Evolutionary conservation across 2,329 filamentous ascomycete genomes (phyloP), one percentile per base, ranked within the genome.

Genomic region (Arthrobotrys iridis): DNA sequence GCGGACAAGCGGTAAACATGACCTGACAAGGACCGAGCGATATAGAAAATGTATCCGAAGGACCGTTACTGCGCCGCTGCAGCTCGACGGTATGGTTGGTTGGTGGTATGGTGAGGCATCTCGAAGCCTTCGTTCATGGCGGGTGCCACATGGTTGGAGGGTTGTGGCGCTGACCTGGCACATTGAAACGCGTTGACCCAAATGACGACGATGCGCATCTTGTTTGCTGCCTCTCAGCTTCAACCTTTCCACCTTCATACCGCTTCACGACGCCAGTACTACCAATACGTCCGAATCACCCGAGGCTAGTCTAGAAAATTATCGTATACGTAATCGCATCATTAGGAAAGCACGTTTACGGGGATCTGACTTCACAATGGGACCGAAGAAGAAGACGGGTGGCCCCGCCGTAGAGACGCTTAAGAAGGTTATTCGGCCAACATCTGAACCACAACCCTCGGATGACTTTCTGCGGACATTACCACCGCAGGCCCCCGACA

Each of bases 311-410:
- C 83, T 83, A 81, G 82, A 82, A 82, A 85, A 80, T 78, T 85
- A 80, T 80, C 88, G 84, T 85, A 89, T 81, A 83, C 85, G 82
- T 59, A 86, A 78, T 82, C 82, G 76, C 26, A 40, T 43, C 7
- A 6, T 30, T 48, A 24, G 18, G 7, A 24, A 35, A 3, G n/a
- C 18, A 20, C 8, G 22, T 7, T 5, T 48, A 24, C 46, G 40
- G 7, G 1, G 20, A 43, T 37, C 33, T n/a, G 30, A 45, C 6
- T 57, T 50, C 45, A 60, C 50, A 46, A 76, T 76, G 72, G 65
- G 55, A 10, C 72, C 72, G 8, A 76, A 71, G 59, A 76, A 71
- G 65, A 63, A 65, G 48, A 48, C 57, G 11, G 50, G n/a, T n/a
- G n/a, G 50, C 50, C 50, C 50, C 50, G 35, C 50, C 8, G 52